Conservation (phyloP, 352 stramenopile genomes). For the Pythium rishiriense region DNA sequence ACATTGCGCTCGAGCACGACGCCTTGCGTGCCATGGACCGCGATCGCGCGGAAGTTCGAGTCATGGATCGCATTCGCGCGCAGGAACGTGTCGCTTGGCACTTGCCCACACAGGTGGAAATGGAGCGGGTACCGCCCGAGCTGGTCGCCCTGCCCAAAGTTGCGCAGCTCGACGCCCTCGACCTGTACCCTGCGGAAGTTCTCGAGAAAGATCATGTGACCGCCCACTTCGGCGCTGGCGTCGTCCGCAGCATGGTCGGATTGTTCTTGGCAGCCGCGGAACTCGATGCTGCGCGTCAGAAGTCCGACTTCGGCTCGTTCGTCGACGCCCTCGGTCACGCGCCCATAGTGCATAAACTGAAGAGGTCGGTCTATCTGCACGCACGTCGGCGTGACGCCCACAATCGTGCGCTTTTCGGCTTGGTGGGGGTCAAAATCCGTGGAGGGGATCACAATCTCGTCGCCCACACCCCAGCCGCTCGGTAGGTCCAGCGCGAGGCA, state of each 20-base stretch:
- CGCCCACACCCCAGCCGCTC: conserved; percentile 36
- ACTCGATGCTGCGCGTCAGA: conserved; percentile 54
- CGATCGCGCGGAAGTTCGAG: conserved; percentile 43
- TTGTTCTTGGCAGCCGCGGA: conserved; percentile 41
- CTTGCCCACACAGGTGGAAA: conserved; percentile 38
- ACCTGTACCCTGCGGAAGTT: conserved; percentile 38
- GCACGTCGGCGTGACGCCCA: conserved; percentile 19
- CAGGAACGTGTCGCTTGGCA: conserved; percentile 35
- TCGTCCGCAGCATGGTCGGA: background rate
- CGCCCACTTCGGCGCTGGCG: conserved; percentile 28
- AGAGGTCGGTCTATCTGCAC: conserved; percentile 35
- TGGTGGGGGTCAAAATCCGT: conserved; percentile 44
- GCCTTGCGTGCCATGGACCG: conserved; percentile 51
- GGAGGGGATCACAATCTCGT: conserved; percentile 43
- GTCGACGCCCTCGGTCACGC: conserved; percentile 42
- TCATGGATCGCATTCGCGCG: conserved; percentile 41
- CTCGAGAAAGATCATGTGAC: conserved; percentile 44
- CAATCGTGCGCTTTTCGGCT: conserved; percentile 40
- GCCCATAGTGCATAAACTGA: conserved; percentile 39
- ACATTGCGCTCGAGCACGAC: conserved; percentile 45
- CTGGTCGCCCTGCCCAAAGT: conserved; percentile 47
- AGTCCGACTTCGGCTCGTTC: conserved; percentile 63
- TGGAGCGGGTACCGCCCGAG: conserved; percentile 51
- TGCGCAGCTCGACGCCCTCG: conserved; percentile 39
- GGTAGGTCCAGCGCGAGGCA: conserved; percentile 30